Percentiles rank a stretch among this genome's conserved stretches.
These are phyloP conservation scores for Piloderma croceum DNA, from an alignment of 768 basidiomycete genomes.

Conservation along the genomic window DNA sequence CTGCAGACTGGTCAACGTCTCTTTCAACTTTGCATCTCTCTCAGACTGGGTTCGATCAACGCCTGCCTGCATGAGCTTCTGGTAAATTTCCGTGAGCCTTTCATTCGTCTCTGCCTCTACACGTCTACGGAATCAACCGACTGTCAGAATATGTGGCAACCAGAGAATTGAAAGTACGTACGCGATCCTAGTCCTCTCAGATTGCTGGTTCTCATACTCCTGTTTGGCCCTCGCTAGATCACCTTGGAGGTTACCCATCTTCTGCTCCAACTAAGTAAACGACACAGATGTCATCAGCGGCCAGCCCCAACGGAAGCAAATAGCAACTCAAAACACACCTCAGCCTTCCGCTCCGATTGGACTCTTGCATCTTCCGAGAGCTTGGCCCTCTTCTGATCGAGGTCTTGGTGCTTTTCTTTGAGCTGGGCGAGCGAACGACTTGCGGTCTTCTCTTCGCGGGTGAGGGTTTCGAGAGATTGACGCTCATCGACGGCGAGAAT, in stretches of 20 bases:
- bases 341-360: constrained; percentile 48
- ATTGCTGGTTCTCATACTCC: constrained; percentile 79
- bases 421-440: constrained; percentile 58
- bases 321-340: constrained; percentile 37
- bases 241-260: constrained; percentile 45
- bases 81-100: constrained; percentile 76
- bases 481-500: constrained; percentile 82
- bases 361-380: constrained; percentile 48
- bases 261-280: constrained; percentile 51
- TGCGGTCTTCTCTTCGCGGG: constrained; percentile 76
- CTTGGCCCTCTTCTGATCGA: constrained; percentile 52
- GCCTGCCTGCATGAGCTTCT: constrained; percentile 84
- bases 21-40: constrained; percentile 76
- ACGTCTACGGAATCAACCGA: constrained; percentile 45
- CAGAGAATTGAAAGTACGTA: constrained; percentile 31
- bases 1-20: constrained; percentile 78
- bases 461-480: constrained; percentile 73
- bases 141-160: background rate
- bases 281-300: background rate
- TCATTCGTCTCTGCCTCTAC: constrained; percentile 90
- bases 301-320: background rate
- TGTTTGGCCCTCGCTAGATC: constrained; percentile 65
- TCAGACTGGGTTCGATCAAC: constrained; percentile 86
- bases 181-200: constrained; percentile 77
- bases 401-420: constrained; percentile 62